Base-by-base conservation (phyloP, 129 eudicot genomes). In the Centaurea solstitialis region DNA sequence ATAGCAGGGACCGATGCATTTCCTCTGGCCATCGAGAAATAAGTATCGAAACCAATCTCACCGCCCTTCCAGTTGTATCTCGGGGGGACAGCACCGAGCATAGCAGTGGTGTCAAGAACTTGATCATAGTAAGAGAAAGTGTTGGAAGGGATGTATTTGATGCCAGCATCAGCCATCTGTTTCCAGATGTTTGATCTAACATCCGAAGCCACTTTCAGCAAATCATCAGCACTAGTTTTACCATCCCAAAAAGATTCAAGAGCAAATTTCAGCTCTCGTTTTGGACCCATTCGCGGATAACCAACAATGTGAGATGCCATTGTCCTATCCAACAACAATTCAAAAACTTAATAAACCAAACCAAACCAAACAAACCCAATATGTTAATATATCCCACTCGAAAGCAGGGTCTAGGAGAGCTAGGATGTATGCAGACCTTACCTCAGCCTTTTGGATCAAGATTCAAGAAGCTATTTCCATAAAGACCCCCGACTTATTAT, bases 251-350 rank as follows among this genome's bases (percentile, higher is more conserved):
- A 91, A 39, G 97, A 91, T 78, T 91, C 97, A 57, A 91, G 85
- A 75, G 97, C 97, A 68, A 91, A 91, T 80, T 89, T 89, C 74
- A 92, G 87, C 87, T 92, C 97, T 80, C 97, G 82, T 81, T 85
- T 89, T 21, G 91, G 97, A 68, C 97, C 97, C 97, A 92, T 90
- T 50, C 97, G 97, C 24, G 97, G 97, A 74, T 92, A 92, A 72
- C 97, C 97, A 81, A 92, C 97, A 65, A 92, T 87, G 82, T 92
- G 97, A 28, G 97, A 92, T 24, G 97, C 97, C 97, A 92, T 92
- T 84, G 33, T 82, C 76, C 90, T 90, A 80, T 12, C 10, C 35
- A 74, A 70, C 62, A 12, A 39, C 39, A 82, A 23, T 10, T 43
- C 17, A 43, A 43, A 57, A 69, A 65, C 18, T 38, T 23, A 85